phyloP scores from a whole-genome alignment of 495 filamentous ascomycete species.

The Penicillium turbatum region DNA sequence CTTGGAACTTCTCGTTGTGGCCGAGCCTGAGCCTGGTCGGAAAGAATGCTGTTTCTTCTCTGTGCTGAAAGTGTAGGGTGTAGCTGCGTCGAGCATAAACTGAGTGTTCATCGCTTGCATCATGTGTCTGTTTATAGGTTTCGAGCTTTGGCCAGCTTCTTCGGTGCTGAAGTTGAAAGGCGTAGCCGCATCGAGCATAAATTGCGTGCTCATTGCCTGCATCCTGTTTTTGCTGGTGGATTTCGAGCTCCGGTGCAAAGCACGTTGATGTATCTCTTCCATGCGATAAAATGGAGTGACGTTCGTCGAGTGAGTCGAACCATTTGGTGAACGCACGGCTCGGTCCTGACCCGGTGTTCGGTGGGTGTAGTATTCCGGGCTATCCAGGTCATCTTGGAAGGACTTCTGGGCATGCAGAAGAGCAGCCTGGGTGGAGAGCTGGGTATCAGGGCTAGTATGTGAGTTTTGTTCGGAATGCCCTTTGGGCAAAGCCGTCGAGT shows the following conservation, averaged over 20 bases:
- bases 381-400: slow-evolving; percentile 45
- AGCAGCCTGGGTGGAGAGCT: slow-evolving; percentile 49
- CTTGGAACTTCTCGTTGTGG: slow-evolving; percentile 9
- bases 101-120: slow-evolving; percentile 45
- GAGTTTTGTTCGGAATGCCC: slow-evolving; percentile 14
- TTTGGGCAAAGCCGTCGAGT: slow-evolving; percentile 34
- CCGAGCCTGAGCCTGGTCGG: slow-evolving; percentile 10
- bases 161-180: slow-evolving; percentile 45
- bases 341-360: slow-evolving; percentile 17
- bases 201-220: slow-evolving; percentile 46
- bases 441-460: slow-evolving; percentile 29
- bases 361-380: slow-evolving; percentile 18
- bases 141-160: slow-evolving; percentile 1
- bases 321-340: slow-evolving; percentile 7
- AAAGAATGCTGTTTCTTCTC: slow-evolving; percentile 30
- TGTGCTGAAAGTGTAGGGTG: slow-evolving; percentile 46
- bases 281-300: slow-evolving; percentile 37
- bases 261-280: slow-evolving; percentile 9
- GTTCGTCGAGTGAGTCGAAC: slow-evolving; percentile 20
- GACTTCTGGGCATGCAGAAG: slow-evolving; percentile 44
- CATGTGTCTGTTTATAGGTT: slow-evolving; percentile 11
- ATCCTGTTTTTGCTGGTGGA: slow-evolving; percentile 11
- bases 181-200: slow-evolving; percentile 46
- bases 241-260: not conserved
- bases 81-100: slow-evolving; percentile 46